Conservation (phyloP, 2,329 filamentous ascomycete species). For the Neofusicoccum laricinum region DNA sequence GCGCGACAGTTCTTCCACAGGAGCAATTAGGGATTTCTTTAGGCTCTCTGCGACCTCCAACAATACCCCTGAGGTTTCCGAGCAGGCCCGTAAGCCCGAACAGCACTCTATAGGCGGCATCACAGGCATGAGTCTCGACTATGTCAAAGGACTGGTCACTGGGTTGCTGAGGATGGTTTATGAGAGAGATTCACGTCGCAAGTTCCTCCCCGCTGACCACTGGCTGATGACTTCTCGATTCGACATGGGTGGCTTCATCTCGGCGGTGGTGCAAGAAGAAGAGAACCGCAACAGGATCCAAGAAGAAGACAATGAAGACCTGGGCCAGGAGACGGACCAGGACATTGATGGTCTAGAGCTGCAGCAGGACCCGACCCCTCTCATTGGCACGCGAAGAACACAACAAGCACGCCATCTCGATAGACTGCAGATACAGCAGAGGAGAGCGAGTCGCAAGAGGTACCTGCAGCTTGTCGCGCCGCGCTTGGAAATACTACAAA, state of each 20-base stretch:
- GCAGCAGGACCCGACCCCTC: conserved; percentile 20
- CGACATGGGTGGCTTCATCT: conserved; percentile 84
- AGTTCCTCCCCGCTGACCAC: conserved; percentile 77
- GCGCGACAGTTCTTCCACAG: conserved; percentile 48
- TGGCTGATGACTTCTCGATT: conserved; percentile 92
- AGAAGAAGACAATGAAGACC: conserved; percentile 59
- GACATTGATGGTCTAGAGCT: conserved; percentile 27
- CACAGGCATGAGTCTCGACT: conserved; percentile 71
- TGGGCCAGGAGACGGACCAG: conserved; percentile 42
- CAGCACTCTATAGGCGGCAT: conserved; percentile 57
- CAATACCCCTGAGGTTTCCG: conserved; percentile 17
- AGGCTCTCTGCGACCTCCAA: conserved; percentile 19
- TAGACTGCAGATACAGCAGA: conserved; percentile 60
- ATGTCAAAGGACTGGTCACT: conserved; percentile 76
- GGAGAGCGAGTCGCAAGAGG: conserved; percentile 65
- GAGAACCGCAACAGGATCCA: conserved; percentile 69
- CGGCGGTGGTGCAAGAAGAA: conserved; percentile 83
- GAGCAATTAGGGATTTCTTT: conserved; percentile 34
- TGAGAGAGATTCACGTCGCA: conserved; percentile 84
- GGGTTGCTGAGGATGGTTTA: conserved; percentile 83
- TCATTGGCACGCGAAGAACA: conserved; percentile 58
- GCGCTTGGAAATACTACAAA: conserved; percentile 83
- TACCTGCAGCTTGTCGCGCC: conserved; percentile 74
- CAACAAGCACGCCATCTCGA: conserved; percentile 63
- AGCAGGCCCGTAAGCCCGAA: conserved; percentile 25